Base-by-base conservation (phyloP, 495 filamentous ascomycete genomes). In the Recurvomyces mirabilis region DNA sequence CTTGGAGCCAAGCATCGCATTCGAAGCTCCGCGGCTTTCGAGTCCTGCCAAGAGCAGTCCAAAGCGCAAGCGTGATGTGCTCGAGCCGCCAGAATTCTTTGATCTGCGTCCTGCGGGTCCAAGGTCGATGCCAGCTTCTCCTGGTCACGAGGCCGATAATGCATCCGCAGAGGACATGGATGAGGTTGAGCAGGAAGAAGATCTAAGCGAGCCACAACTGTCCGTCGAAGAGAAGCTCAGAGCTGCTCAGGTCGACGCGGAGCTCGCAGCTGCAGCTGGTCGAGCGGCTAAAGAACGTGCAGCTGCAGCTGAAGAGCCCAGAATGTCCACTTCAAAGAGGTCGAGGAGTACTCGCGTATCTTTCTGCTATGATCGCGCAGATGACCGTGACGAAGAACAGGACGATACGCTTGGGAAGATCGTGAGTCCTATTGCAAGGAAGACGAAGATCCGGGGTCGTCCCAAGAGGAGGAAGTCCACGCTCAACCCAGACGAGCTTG, bases 401-500 rank as follows among this genome's bases (percentile, higher is more conserved):
- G 53, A 54, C 23, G 58, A 51, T n/a, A 46, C 54, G 22, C 33
- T 46, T 11, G 52, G 45, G 3, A 36, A 35, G 41, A 26, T 58
- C 46, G 52, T 48, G 38, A 45, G 40, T 22, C 46, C 51, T 5
- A 28, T 41, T 22, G 46, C 43, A 26, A 58, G 54, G 46, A 63
- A 59, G 55, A 64, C 61, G 42, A 43, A 53, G 42, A 61, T 66
- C 45, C 41, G 47, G 18, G 63, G 63, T 12, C 46, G 63, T 21
- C 58, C 63, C 38, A 61, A 47, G 35, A 24, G 51, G 46, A 39
- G 51, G 51, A 56, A 66, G 58, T 65, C 62, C 44, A 66, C 63
- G 40, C 47, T 66, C 43, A 66, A 47, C 41, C 60, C 62, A 22
- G 63, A 62, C 32, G 63, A 66, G 55, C 43, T 66, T 53, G 51